Base-by-base conservation (phyloP, 805 yeast species). In the Candida tallmaniae region DNA sequence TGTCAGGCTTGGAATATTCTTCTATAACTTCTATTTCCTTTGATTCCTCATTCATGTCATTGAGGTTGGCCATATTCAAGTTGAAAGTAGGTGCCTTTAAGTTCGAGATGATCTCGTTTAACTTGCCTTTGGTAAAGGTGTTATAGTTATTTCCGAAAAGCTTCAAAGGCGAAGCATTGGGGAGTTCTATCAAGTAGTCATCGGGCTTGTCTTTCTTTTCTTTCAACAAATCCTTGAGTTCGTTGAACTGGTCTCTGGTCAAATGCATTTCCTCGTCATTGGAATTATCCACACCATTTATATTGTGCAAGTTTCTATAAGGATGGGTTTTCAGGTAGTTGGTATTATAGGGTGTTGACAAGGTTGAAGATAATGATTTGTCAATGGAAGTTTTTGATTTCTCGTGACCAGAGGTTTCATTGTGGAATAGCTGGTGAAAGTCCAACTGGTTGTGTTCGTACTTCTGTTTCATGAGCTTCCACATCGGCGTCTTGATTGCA, bases 151-250 rank as follows among this genome's bases (percentile, higher is more conserved):
- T 55, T 6, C 59, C 56, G 38, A 61, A 66, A 11, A 66, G 47
- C 39, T 66, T 66, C 29, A 66, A 51, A 1, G 73, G 73, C n/a
- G 68, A 62, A 11, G 56, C 67, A 2, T 61, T 60, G n/a, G 46
- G 45, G 12, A 38, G 16, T 29, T 36, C 42, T 8, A 34, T 37
- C 10, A 31, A 41, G 27, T 39, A 44, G 21, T 50, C 43, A 25
- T 34, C 40, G 9, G 45, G 45, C 15, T 40, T 39, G 26, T 48
- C 51, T 23, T 45, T 48, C 15, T 40, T 39, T 25, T 48, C 51
- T 8, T 44, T 41, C 8, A 51, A 35, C 22, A 56, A 45, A 27
- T 56, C 44, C 23, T 50, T 57, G n/a, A 49, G 31, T 30, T 51
- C 42, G 16, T 16, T 29, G 4, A 39, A 28, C 21, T 45, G 50